These are phyloP conservation scores for Boeremia lycopersici DNA, from an alignment of 2,329 filamentous ascomycete genomes.

Conservation along the genomic window DNA sequence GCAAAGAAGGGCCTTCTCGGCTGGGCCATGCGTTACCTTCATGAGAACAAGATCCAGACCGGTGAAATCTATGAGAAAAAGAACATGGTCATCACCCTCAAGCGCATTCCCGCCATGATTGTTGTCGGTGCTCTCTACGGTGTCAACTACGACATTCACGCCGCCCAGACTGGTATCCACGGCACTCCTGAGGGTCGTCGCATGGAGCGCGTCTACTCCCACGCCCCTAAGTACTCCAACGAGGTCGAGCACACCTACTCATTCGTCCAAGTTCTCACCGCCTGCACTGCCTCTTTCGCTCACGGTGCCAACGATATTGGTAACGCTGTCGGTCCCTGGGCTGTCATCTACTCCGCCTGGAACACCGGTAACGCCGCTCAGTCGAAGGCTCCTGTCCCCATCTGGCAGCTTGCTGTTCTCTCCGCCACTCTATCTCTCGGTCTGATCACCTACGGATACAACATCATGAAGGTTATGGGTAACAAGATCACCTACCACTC, in stretches of 20 bases:
- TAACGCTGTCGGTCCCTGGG: slow-evolving; percentile 47
- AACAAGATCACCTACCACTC: slow-evolving; percentile 79
- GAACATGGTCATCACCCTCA: slow-evolving; percentile 68
- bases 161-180: slow-evolving; percentile 70
- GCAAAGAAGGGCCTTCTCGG: slow-evolving; percentile 71
- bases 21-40: slow-evolving; percentile 81
- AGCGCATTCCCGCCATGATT: slow-evolving; percentile 72
- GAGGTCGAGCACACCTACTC: slow-evolving; percentile 50
- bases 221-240: slow-evolving; percentile 46
- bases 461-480: slow-evolving; percentile 87
- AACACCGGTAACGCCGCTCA: slow-evolving; percentile 66
- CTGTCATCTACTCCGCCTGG: slow-evolving; percentile 47
- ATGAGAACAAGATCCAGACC: slow-evolving; percentile 72
- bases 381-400: slow-evolving; percentile 68
- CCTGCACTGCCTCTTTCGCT: slow-evolving; percentile 52
- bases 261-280: slow-evolving; percentile 60
- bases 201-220: slow-evolving; percentile 70
- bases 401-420: slow-evolving; percentile 79
- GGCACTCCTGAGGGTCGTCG: slow-evolving; percentile 76
- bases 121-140: slow-evolving; percentile 72
- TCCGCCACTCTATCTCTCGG: slow-evolving; percentile 66
- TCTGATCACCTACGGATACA: slow-evolving; percentile 77
- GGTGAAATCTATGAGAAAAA: slow-evolving; percentile 75
- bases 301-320: slow-evolving; percentile 73
- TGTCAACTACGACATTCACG: slow-evolving; percentile 81